A percentile compares a stretch with the other conserved stretches of the same genome.
These are phyloP conservation scores for Xanthoceras sorbifolium DNA, from an alignment of 345 rosid species.

Conservation along the genomic window DNA sequence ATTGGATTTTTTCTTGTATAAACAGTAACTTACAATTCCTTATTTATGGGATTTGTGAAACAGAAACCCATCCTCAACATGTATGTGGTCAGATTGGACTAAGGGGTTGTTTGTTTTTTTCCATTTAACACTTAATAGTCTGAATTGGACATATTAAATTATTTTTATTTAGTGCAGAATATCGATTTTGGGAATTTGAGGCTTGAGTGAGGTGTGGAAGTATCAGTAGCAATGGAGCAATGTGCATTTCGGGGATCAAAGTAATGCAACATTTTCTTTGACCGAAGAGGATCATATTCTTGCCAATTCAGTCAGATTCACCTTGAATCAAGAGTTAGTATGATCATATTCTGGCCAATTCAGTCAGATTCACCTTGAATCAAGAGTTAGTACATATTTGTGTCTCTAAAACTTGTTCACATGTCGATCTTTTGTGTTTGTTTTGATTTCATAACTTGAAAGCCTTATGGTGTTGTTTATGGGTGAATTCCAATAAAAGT, in stretches of 20 bases:
- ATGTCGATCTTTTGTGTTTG: neutral
- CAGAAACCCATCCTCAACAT: no score
- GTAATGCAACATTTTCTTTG: constrained; percentile 66
- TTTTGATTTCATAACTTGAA: neutral
- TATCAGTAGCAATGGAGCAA: constrained; percentile 62
- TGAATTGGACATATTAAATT: no score
- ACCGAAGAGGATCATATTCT: constrained; percentile 83
- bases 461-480: neutral
- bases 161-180: neutral
- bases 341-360: no score
- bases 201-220: neutral
- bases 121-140: no score
- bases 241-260: constrained; percentile 56
- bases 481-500: neutral
- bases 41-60: no score
- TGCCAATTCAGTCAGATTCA: no score
- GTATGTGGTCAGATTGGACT: no score
- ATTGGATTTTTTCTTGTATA: no score
- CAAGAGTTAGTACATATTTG: constrained; percentile 71
- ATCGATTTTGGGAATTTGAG: neutral
- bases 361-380: constrained; percentile 79
- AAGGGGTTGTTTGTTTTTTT: no score
- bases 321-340: no score
- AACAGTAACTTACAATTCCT: no score
- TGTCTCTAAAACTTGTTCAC: neutral